A percentile compares a stretch with the other conserved stretches of the same genome.
These are phyloP conservation scores for Naganishia onofrii DNA, from an alignment of 768 basidiomycete genomes.

Conservation along the genomic window DNA sequence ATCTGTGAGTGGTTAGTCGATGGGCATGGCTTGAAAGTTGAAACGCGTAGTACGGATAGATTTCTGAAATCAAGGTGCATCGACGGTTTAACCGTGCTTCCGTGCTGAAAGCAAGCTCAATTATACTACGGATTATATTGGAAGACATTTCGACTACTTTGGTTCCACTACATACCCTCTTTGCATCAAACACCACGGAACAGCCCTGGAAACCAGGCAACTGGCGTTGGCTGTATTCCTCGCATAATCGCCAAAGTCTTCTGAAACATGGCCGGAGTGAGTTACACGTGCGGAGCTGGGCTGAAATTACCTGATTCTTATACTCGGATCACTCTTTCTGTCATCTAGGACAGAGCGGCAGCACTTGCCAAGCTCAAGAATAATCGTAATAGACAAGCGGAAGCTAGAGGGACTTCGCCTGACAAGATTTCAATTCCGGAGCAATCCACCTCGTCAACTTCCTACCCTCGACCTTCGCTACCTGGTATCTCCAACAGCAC, in stretches of 20 bases:
- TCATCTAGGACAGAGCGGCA: not conserved
- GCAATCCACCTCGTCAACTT: not conserved
- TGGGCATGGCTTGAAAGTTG: not conserved
- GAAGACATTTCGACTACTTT: not conserved
- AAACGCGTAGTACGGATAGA: not conserved
- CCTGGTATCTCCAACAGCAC: not conserved
- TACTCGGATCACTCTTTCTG: not conserved
- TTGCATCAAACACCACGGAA: not conserved
- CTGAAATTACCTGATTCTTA: not conserved
- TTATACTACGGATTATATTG: not conserved
- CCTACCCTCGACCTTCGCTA: not conserved
- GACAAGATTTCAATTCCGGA: not conserved
- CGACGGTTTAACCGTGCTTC: not conserved
- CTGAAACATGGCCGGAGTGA: slow-evolving; percentile 4
- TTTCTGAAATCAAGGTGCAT: not conserved
- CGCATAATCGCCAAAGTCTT: not conserved
- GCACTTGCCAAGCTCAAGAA: slow-evolving; percentile 9
- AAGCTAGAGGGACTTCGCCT: not conserved
- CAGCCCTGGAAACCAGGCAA: no score
- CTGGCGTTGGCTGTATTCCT: not conserved
- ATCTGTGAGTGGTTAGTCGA: not conserved
- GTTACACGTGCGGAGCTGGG: not conserved
- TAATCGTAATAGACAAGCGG: not conserved
- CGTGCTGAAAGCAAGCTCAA: no score
- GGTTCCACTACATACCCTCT: not conserved